Evolutionary conservation across 257 asterid species (phyloP), one percentile per base, ranked within the genome.

Genomic region (Prunella vulgaris): DNA sequence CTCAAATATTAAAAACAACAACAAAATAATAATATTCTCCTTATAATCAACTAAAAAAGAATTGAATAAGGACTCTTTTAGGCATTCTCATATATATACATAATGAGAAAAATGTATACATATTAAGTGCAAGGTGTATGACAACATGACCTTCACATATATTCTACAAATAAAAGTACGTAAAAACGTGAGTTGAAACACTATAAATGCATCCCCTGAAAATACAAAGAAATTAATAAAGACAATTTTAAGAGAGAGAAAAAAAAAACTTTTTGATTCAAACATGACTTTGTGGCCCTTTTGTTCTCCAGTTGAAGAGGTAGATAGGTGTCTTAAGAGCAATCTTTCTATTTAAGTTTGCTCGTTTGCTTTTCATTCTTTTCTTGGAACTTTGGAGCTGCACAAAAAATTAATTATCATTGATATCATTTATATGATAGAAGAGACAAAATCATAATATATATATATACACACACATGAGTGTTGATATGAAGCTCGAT

Each of bases 331-430:
- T 49, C 49, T 15, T 38, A 51, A 64, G 21, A 60, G 75, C 68
- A 22, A 8, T 53, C 17, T 18, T 42, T 52, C 76, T 84, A 84
- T 64, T 78, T 86, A 21, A 76, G 78, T 77, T 80, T 84, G 77
- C 80, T 81, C 61, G 76, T 80, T 70, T 74, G 84, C 82, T 71
- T 86, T 63, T 74, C 87, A 64, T 77, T 64, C 73, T 75, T 78
- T 69, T 73, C 85, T 65, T 81, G 87, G 68, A 64, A 66, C 78
- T 82, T 84, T 38, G 89, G 87, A 74, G 80, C 89, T 86, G 87
- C 32, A 74, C n/a, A 5, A 66, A 28, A 56, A 9, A 59, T 44
- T 46, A 46, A 61, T 20, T 7, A 13, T 37, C 9, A 22, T 28
- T 58, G n/a, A 22, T 53, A 52, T 33, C 38, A 44, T 42, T 48